Conservation (phyloP, 1,284 basidiomycete species). For the Clitocybe nebularis region DNA sequence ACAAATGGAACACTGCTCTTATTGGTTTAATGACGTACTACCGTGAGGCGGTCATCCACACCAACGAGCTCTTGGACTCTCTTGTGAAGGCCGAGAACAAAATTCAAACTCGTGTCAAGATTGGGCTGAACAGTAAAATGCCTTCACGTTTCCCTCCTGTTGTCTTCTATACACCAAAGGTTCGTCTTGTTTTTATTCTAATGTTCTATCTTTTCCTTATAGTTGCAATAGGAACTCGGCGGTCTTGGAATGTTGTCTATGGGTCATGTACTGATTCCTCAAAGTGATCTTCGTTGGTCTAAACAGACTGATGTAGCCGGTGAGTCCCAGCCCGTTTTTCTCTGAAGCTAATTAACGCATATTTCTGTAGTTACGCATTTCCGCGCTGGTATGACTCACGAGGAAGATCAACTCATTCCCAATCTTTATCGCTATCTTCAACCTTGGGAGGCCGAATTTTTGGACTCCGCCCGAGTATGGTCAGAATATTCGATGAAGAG, state of each 20-base stretch:
- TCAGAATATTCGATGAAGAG: conserved; percentile 99
- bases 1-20: conserved; percentile 98
- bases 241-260: conserved; percentile 99
- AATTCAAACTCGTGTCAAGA: conserved; percentile 99
- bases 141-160: conserved; percentile 97
- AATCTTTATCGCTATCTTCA: conserved; percentile 98
- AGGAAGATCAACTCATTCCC: conserved; percentile 93
- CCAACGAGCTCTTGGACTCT: conserved; percentile 91
- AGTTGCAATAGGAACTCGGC: conserved; percentile 69
- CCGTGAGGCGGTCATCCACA: conserved; percentile 98
- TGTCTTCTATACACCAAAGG: conserved; percentile 94
- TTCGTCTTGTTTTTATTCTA: conserved; percentile 20
- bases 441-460: conserved; percentile 98
- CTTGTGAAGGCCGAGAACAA: conserved; percentile 98
- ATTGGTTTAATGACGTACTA: conserved; percentile 98
- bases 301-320: conserved; percentile 97
- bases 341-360: conserved; percentile 12
- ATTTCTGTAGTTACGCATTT: conserved; percentile 77
- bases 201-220: conserved; percentile 3
- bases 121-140: conserved; percentile 99
- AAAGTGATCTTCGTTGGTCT: conserved; percentile 95
- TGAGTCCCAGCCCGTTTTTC: conserved; percentile 23
- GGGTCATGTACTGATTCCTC: conserved; percentile 98
- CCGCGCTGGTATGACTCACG: conserved; percentile 95
- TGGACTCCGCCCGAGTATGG: conserved; percentile 98